Conservation (phyloP, 116 monocot genomes). For the Iris pallida region DNA sequence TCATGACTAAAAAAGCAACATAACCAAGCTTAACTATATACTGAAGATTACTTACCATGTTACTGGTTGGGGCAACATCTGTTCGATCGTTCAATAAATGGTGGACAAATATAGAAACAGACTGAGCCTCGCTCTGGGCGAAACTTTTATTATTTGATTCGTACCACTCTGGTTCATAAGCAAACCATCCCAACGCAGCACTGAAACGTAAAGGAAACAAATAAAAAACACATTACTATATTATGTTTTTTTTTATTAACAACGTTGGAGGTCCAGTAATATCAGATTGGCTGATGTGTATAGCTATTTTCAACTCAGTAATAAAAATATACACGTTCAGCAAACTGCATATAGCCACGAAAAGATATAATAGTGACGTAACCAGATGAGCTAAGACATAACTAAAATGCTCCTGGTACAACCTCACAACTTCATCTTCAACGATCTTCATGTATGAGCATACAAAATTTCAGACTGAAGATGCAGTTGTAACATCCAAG, state of each 20-base stretch:
- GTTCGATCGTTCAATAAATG: slow-evolving; percentile 56
- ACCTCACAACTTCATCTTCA: no score
- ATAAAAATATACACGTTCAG: no score
- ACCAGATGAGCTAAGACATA: no score
- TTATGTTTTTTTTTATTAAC: not conserved
- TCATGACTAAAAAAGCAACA: not conserved
- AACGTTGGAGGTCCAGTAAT: no score
- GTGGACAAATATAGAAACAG: slow-evolving; percentile 83
- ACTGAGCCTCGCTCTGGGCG: slow-evolving; percentile 95
- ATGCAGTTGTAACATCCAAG: no score
- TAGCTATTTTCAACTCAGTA: not conserved
- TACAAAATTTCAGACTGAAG: no score
- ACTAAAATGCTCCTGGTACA: no score
- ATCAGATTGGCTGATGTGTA: no score
- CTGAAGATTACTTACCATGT: slow-evolving; percentile 32
- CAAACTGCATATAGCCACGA: no score
- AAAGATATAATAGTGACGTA: no score
- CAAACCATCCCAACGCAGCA: slow-evolving; percentile 94
- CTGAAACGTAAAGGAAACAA: slow-evolving; percentile 32
- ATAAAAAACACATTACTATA: not conserved
- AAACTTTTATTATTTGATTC: slow-evolving; percentile 77
- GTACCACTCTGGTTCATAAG: slow-evolving; percentile 86
- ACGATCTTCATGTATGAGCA: no score
- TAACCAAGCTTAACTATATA: not conserved
- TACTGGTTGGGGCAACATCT: slow-evolving; percentile 33